Evolutionary conservation across 768 basidiomycete genomes (phyloP).

Genomic region (Russula foetens): DNA sequence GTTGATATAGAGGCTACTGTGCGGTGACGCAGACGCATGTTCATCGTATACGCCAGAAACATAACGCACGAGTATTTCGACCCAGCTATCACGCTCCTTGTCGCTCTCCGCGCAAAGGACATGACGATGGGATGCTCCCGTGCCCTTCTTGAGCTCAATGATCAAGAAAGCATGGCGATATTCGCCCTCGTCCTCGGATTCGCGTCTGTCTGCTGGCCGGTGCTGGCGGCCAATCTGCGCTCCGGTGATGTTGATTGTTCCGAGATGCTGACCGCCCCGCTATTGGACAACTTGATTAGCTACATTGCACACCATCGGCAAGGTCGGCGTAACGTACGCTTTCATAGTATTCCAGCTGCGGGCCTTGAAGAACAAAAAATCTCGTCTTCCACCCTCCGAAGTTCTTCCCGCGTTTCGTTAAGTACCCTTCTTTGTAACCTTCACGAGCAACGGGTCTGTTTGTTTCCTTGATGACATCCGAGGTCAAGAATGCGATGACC

Average conservation of each 20-base stretch:
- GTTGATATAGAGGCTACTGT: slow-evolving; percentile 15
- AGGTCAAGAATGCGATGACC: slow-evolving; percentile 86
- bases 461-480: slow-evolving; percentile 73
- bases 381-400: slow-evolving; percentile 98
- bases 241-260: slow-evolving; percentile 82
- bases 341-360: slow-evolving; percentile 91
- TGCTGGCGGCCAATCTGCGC: slow-evolving; percentile 97
- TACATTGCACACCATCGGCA: not conserved
- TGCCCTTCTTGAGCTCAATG: slow-evolving; percentile 76
- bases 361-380: slow-evolving; percentile 89
- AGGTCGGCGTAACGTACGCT: slow-evolving; percentile 56
- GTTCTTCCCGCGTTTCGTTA: slow-evolving; percentile 94
- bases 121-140: slow-evolving; percentile 68
- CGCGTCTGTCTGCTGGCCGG: slow-evolving; percentile 42
- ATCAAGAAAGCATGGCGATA: slow-evolving; percentile 97
- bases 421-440: slow-evolving; percentile 89
- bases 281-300: slow-evolving; percentile 22
- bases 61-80: slow-evolving; percentile 85
- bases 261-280: slow-evolving; percentile 89
- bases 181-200: slow-evolving; percentile 78
- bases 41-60: slow-evolving; percentile 77
- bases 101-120: slow-evolving; percentile 97
- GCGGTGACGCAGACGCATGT: slow-evolving; percentile 19
- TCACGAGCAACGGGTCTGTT: slow-evolving; percentile 70
- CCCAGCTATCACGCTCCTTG: slow-evolving; percentile 88